These are phyloP conservation scores for Termitomyces sp. DNA, from an alignment of 768 basidiomycete species.

Conservation along the genomic window DNA sequence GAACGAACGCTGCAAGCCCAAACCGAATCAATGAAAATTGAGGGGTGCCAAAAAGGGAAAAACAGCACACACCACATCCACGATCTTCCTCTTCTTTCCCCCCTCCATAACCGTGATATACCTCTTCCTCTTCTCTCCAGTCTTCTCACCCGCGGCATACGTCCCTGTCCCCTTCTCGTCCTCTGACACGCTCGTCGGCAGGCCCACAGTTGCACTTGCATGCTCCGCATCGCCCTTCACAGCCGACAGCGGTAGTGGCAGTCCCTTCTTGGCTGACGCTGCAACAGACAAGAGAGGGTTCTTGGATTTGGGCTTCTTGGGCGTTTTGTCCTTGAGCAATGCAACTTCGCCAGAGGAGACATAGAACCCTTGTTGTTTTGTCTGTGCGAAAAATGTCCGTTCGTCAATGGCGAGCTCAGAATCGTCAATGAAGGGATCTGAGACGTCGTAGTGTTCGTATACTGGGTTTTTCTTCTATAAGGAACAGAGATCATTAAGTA, in stretches of 20 bases:
- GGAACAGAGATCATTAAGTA: conserved; percentile 2
- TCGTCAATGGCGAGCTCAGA: conserved; percentile 89
- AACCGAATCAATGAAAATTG: neutral
- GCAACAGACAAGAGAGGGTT: conserved; percentile 28
- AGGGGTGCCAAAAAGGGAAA: conserved; percentile 12
- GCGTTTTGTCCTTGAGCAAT: conserved; percentile 74
- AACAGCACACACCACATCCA: conserved; percentile 50
- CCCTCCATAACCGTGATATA: conserved; percentile 49
- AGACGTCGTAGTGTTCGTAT: conserved; percentile 84
- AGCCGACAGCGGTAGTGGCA: neutral
- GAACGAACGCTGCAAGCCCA: conserved; percentile 51
- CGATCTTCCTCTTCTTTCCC: conserved; percentile 69
- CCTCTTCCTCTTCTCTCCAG: conserved; percentile 50
- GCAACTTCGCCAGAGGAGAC: conserved; percentile 88
- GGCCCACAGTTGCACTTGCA: neutral
- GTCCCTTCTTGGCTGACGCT: conserved; percentile 3
- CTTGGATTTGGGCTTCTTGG: conserved; percentile 72
- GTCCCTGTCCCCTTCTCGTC: conserved; percentile 1
- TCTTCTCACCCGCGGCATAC: neutral
- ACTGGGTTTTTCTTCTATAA: conserved; percentile 45
- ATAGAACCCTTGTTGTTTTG: conserved; percentile 91
- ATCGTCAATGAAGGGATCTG: conserved; percentile 97
- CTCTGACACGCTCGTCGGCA: conserved; percentile 4
- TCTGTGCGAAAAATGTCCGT: conserved; percentile 86
- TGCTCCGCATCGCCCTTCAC: neutral